These are phyloP conservation scores for Cystobasidium tubakii DNA, from an alignment of 768 basidiomycete species.

Conservation along the genomic window DNA sequence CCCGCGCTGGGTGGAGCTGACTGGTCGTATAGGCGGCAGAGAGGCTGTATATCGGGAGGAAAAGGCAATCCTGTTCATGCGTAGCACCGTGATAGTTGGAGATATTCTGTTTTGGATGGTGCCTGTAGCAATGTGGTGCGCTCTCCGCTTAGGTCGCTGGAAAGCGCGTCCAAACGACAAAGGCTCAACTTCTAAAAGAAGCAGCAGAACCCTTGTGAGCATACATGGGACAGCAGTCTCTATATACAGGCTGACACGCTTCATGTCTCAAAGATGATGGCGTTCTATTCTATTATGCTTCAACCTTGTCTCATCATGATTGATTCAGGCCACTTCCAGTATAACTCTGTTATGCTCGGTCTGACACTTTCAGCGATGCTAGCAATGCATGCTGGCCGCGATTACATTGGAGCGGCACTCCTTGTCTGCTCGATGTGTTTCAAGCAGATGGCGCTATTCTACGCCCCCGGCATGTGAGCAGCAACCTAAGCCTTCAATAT, in stretches of 20 bases:
- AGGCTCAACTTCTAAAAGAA: slow-evolving; percentile 22
- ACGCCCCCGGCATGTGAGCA: slow-evolving; percentile 67
- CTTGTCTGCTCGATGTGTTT: slow-evolving; percentile 83
- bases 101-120: slow-evolving; percentile 72
- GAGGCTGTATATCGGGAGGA: slow-evolving; percentile 53
- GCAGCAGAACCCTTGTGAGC: slow-evolving; percentile 63
- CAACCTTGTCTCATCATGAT: slow-evolving; percentile 78
- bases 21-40: slow-evolving; percentile 63
- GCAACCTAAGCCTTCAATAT: not conserved
- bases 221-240: not conserved
- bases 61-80: slow-evolving; percentile 60
- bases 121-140: slow-evolving; percentile 65
- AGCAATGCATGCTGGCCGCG: slow-evolving; percentile 63
- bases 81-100: slow-evolving; percentile 62
- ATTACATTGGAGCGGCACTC: slow-evolving; percentile 67
- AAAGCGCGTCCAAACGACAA: not conserved
- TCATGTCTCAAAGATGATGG: slow-evolving; percentile 46
- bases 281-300: slow-evolving; percentile 65
- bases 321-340: slow-evolving; percentile 89
- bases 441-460: slow-evolving; percentile 95
- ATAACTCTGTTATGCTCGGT: slow-evolving; percentile 91
- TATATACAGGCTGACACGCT: not conserved
- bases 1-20: slow-evolving; percentile 56
- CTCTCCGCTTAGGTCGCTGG: slow-evolving; percentile 59
- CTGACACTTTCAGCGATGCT: slow-evolving; percentile 55